Base-by-base conservation (phyloP, 805 yeast genomes). In the Naumovozyma dairenensis region DNA sequence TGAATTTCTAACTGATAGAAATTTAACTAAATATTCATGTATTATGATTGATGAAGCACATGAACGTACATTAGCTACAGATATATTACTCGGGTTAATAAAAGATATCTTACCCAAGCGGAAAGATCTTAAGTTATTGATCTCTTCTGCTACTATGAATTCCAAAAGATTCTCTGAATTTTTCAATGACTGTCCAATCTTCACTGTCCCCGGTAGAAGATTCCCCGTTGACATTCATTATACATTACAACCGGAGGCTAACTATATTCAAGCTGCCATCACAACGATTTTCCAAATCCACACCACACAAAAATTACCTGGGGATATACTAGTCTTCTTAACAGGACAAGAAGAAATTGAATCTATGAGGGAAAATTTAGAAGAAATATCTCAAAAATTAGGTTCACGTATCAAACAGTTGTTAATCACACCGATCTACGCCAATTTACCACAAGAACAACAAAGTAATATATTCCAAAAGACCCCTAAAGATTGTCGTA, bases 301-400 rank as follows among this genome's bases (percentile, higher is more conserved):
- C 51, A 65, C 64, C 63, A 48, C 56, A 0, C 71, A 71, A 28
- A 64, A 66, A 1, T 61, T 70, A 2, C 71, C 75, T 0, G 95
- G 96, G 3, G 98, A 92, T 53, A 82, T 89, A 12, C 60, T 92
- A 19, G 93, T 89, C 1, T 89, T 89, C 55, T 59, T 89, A 32
- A 92, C 97, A 0, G 98, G 98, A 25, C 97, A 92, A 55, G 97
- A 89, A 36, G 98, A 89, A 49, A 92, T 92, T 38, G 97, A 92
- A 47, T 66, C 74, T 2, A 69, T 79, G 70, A 84, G 77, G 29
- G 89, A 81, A 34, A 74, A 72, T 31, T 53, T 87, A 15, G 57
- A 66, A 5, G 87, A 80, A n/a, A 77, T 89, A 0, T 62, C 73
- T 28, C 59, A 58, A 6, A 77, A 73, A 43, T 51, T 87, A 16